Evolutionary conservation across 192 early-diverging fungal species (phyloP).

Genomic region (Backusella westeae): DNA sequence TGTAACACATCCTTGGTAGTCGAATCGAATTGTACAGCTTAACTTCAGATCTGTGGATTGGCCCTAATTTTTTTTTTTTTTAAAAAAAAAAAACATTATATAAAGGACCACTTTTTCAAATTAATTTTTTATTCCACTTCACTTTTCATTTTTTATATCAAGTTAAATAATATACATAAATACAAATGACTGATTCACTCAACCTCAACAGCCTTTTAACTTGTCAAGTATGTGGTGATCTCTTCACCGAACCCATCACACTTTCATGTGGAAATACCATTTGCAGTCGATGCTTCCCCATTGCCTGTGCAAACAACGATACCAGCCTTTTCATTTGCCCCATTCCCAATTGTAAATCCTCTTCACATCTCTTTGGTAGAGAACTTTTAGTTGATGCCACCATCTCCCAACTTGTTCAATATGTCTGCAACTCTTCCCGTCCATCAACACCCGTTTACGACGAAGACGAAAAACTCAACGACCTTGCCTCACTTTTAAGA

Average conservation of each 20-base stretch:
- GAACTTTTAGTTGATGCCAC: not conserved
- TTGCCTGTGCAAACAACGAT: not conserved
- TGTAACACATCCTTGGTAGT: not conserved
- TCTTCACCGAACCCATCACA: slow-evolving; percentile 1
- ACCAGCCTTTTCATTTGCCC: not conserved
- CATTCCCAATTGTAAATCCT: not conserved
- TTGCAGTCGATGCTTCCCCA: not conserved
- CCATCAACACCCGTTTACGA: not conserved
- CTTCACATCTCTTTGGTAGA: slow-evolving; percentile 7
- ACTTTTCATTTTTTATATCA: not conserved
- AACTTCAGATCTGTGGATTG: not conserved
- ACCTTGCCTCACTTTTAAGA: not conserved
- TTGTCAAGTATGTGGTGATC: slow-evolving; percentile 8
- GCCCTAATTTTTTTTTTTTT: slow-evolving; percentile 3
- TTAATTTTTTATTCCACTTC: not conserved
- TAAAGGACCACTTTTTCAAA: not conserved
- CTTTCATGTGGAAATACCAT: slow-evolving; percentile 14
- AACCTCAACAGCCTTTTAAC: not conserved
- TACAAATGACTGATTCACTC: not conserved
- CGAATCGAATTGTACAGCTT: not conserved
- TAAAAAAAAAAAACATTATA: not conserved
- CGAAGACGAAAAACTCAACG: not conserved
- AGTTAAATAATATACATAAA: not conserved
- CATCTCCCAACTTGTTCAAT: not conserved
- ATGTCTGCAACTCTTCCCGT: not conserved